Evolutionary conservation across 495 filamentous ascomycete species (phyloP).

Genomic region (Penicillium psychrofluorescens): DNA sequence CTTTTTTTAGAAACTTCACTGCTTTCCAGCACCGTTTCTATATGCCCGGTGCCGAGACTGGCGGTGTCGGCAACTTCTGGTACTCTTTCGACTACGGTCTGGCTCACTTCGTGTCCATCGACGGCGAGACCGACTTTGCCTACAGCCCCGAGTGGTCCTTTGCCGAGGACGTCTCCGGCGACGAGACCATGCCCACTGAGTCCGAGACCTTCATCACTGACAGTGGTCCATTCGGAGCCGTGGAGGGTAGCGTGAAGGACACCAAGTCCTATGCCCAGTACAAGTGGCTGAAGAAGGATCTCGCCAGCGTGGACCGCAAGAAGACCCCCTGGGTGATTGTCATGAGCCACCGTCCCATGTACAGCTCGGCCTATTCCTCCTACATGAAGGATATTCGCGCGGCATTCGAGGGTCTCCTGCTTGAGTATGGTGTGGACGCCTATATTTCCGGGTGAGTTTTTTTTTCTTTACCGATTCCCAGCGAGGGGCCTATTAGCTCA

Average conservation of each 20-base stretch:
- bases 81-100: constrained; percentile 51
- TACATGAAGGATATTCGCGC: constrained; percentile 37
- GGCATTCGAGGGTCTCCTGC: constrained; percentile 49
- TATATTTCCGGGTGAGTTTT: constrained; percentile 37
- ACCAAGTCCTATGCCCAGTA: constrained; percentile 42
- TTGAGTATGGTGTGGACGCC: constrained; percentile 50
- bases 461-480: too few species aligned
- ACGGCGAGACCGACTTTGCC: constrained; percentile 45
- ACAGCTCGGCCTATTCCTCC: constrained; percentile 27
- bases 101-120: constrained; percentile 41
- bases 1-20: constrained; percentile 39
- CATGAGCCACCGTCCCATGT: constrained; percentile 54
- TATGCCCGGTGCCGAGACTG: too few species aligned
- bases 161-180: constrained; percentile 25
- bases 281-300: constrained; percentile 40
- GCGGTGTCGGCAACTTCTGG: too few species aligned
- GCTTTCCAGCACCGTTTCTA: constrained; percentile 1
- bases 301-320: constrained; percentile 37
- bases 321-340: constrained; percentile 50
- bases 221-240: constrained; percentile 41
- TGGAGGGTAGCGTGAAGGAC: constrained; percentile 30
- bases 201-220: constrained; percentile 40
- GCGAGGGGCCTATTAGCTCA: background rate
- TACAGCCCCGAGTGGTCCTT: constrained; percentile 37
- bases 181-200: constrained; percentile 32